Evolutionary conservation across 768 basidiomycete species (phyloP).

Genomic region (Tulasnella sp.): DNA sequence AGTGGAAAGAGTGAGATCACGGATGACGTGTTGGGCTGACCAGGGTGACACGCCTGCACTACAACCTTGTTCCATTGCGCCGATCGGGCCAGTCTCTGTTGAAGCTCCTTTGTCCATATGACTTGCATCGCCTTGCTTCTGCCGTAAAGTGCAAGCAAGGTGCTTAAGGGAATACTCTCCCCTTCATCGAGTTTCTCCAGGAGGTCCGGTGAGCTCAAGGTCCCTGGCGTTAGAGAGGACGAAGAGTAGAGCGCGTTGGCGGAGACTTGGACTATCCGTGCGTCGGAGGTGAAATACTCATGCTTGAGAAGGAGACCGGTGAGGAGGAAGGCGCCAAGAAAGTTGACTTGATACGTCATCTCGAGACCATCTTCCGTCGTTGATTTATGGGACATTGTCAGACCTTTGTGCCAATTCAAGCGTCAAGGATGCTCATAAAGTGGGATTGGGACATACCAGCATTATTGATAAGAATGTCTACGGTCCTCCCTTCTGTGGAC

Average conservation of each 20-base stretch:
- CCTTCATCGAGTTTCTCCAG: background rate
- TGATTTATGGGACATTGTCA: no score
- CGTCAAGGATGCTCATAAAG: no score
- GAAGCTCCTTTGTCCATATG: slow-evolving; percentile 6
- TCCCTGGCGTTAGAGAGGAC: background rate
- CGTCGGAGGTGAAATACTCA: background rate
- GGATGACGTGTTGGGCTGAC: background rate
- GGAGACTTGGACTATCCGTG: slow-evolving; percentile 8
- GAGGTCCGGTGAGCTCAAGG: slow-evolving; percentile 1
- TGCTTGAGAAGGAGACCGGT: slow-evolving; percentile 1
- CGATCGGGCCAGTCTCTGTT: background rate
- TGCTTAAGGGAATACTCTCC: background rate
- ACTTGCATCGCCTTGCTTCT: slow-evolving; percentile 2
- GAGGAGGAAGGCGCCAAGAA: background rate
- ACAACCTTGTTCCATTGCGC: slow-evolving; percentile 4
- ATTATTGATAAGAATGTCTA: background rate
- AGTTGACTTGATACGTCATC: background rate
- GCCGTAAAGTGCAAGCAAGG: background rate
- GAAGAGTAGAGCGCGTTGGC: background rate
- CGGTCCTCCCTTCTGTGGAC: background rate
- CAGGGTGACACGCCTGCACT: slow-evolving; percentile 8
- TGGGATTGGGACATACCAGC: background rate
- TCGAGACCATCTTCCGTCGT: slow-evolving; percentile 12
- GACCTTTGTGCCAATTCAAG: no score
- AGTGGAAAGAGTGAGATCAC: no score